Conservation (phyloP, 768 basidiomycete species). For the Hypholoma sublateritium region DNA sequence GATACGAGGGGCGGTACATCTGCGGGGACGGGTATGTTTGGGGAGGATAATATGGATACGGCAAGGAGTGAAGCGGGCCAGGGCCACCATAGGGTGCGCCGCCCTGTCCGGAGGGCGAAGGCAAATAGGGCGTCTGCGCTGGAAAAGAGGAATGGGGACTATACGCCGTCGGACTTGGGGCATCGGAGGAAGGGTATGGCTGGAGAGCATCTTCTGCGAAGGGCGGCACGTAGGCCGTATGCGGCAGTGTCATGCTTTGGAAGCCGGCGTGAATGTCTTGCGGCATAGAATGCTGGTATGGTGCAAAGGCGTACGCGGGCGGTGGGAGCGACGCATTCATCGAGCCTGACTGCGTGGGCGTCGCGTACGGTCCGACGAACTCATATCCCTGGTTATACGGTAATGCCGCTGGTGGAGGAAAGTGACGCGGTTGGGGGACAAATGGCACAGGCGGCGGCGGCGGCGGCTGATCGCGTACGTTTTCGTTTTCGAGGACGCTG, state of each 20-base stretch:
- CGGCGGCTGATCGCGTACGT: conserved; percentile 12
- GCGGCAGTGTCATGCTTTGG: conserved; percentile 38
- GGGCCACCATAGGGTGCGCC: conserved; percentile 25
- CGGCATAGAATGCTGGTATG: conserved; percentile 36
- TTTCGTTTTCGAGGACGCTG: conserved; percentile 18
- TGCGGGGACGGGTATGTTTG: conserved; percentile 32
- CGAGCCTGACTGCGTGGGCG: conserved; percentile 39
- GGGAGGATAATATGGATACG: conserved; percentile 35
- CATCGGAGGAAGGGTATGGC: conserved; percentile 19
- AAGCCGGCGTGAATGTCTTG: conserved; percentile 43
- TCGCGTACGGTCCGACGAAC: conserved; percentile 47
- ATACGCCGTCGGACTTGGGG: conserved; percentile 27
- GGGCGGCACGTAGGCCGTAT: conserved; percentile 34
- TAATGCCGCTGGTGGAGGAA: conserved; percentile 23
- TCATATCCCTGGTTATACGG: conserved; percentile 32
- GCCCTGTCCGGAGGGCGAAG: conserved; percentile 21
- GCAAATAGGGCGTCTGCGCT: conserved; percentile 22
- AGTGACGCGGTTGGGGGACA: conserved; percentile 24
- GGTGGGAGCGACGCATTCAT: conserved; percentile 35
- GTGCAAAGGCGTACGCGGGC: conserved; percentile 33
- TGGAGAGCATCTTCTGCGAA: conserved; percentile 30
- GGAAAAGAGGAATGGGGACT: conserved; percentile 26
- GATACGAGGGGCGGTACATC: conserved; percentile 34
- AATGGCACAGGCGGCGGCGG: conserved; percentile 21
- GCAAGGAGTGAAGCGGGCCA: conserved; percentile 32